These are phyloP conservation scores for Agaricales sp. DNA, from an alignment of 1,284 basidiomycete genomes.

Conservation along the genomic window DNA sequence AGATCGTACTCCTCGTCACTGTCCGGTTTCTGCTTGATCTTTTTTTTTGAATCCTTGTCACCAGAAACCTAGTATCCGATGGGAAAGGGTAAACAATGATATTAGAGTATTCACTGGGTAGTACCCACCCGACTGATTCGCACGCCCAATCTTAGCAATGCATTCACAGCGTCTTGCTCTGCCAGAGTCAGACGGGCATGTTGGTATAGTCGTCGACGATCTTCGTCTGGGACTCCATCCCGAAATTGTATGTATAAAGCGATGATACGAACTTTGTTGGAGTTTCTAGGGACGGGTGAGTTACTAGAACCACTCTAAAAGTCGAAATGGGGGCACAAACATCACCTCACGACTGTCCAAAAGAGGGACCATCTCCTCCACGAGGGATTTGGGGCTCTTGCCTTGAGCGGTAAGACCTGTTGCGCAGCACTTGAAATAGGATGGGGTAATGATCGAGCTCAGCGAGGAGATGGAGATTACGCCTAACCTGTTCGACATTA, in stretches of 20 bases:
- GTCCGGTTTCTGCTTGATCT: constrained; percentile 66
- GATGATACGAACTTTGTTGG: constrained; percentile 94
- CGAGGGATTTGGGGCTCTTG: constrained; percentile 83
- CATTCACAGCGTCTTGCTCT: constrained; percentile 94
- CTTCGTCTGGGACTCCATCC: constrained; percentile 97
- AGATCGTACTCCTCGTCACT: constrained; percentile 91
- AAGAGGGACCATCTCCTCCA: constrained; percentile 98
- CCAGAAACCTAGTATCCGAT: constrained; percentile 37
- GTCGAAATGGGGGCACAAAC: constrained; percentile 31
- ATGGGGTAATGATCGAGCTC: constrained; percentile 5
- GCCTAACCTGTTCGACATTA: constrained; percentile 82
- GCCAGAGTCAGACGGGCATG: constrained; percentile 86
- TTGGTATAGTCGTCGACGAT: constrained; percentile 88
- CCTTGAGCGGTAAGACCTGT: constrained; percentile 86
- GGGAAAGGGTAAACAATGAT: constrained; percentile 4
- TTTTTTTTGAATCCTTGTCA: constrained; percentile 72
- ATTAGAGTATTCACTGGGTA: constrained; percentile 3
- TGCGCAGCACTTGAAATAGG: constrained; percentile 62
- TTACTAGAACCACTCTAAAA: constrained; percentile 6
- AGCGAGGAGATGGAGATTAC: not conserved
- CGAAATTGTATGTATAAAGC: constrained; percentile 93
- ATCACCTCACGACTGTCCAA: constrained; percentile 80
- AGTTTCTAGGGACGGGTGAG: constrained; percentile 41
- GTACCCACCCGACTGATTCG: constrained; percentile 71
- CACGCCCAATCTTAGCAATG: constrained; percentile 75